Base-by-base conservation (phyloP, 164 flowering plant genomes). In the Tinospora cordifolia region DNA sequence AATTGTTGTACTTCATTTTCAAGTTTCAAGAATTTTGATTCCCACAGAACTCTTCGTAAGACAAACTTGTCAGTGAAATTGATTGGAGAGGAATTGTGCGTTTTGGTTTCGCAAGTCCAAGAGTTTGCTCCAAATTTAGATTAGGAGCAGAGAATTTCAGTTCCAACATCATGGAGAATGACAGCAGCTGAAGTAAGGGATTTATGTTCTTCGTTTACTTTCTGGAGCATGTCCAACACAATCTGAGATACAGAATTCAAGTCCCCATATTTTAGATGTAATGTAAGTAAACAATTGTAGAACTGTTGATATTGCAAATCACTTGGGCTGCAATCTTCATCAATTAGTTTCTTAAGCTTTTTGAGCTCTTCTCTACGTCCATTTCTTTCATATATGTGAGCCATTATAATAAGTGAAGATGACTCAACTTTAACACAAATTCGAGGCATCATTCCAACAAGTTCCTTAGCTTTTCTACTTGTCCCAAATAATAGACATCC, bases 221-320 rank as follows among this genome's bases (percentile, higher is more conserved):
- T 91, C 25, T 74, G 79, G 21, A 95, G 91, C 94, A 95, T 88
- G 77, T 87, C 88, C 78, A 95, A 75, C 49, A 95, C 94, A 86
- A 95, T 84, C 57, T 77, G 80, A 6, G 96, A 87, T 69, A 91
- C 97, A 75, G 90, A 81, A 72, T 84, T 86, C 51, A 92, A 74
- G 76, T 95, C 97, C 44, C 97, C 95, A 75, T 92, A 87, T 65
- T 92, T 92, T 82, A 95, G 73, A 79, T 88, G 92, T 80, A 94
- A 89, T n/a, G 79, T 79, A 24, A 95, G 93, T 79, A 91, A 78
- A 73, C 97, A 95, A 72, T 86, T 90, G 67, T 90, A 83, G 75
- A 87, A 95, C 77, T 92, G 94, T 40, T 89, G 83, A 79, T 83
- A 85, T 76, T 92, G 97, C 22, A 63, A 21, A 70, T 83, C 89